Percentiles rank a stretch among this genome's conserved stretches.
These are phyloP conservation scores for Candida caryicola DNA, from an alignment of 805 yeast species.

Conservation along the genomic window DNA sequence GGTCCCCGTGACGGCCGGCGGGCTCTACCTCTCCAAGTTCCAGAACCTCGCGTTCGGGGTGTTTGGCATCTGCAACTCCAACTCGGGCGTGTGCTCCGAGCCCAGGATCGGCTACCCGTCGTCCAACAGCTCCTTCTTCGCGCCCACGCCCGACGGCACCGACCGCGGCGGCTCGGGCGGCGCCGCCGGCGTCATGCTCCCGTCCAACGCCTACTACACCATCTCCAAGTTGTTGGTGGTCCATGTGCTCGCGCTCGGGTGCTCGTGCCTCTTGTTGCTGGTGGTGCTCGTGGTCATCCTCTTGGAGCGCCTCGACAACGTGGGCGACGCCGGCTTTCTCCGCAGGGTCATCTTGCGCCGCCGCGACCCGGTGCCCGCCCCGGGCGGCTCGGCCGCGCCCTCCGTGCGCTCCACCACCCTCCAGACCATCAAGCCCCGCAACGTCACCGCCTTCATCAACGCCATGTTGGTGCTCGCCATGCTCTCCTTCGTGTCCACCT, in stretches of 20 bases:
- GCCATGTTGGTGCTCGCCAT: conserved; percentile 56
- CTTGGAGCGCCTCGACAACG: conserved; percentile 7
- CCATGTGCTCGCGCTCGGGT: conserved; percentile 39
- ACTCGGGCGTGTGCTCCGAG: conserved; percentile 26
- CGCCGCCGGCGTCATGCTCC: conserved; percentile 31
- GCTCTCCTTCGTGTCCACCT: conserved; percentile 64
- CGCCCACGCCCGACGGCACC: conserved; percentile 3
- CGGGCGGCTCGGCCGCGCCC: background rate
- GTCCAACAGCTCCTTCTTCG: conserved; percentile 14
- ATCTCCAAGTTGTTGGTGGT: conserved; percentile 41
- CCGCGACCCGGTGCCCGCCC: background rate
- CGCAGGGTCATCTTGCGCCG: background rate
- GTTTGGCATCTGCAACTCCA: conserved; percentile 39
- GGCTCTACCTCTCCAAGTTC: conserved; percentile 30
- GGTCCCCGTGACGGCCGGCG: conserved; percentile 33
- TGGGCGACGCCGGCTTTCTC: background rate
- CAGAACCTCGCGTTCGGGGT: conserved; percentile 40
- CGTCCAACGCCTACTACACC: conserved; percentile 37
- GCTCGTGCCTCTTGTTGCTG: conserved; percentile 21
- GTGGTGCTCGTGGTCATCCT: conserved; percentile 12
- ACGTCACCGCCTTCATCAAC: conserved; percentile 37
- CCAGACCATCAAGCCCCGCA: conserved; percentile 2
- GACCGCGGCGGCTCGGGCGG: background rate
- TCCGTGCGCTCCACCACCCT: background rate
- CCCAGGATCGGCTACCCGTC: conserved; percentile 39